A percentile compares a stretch with the other conserved stretches of the same genome.
These are phyloP conservation scores for Fraxinus ornus DNA, from an alignment of 305 asterid genomes.

Conservation along the genomic window DNA sequence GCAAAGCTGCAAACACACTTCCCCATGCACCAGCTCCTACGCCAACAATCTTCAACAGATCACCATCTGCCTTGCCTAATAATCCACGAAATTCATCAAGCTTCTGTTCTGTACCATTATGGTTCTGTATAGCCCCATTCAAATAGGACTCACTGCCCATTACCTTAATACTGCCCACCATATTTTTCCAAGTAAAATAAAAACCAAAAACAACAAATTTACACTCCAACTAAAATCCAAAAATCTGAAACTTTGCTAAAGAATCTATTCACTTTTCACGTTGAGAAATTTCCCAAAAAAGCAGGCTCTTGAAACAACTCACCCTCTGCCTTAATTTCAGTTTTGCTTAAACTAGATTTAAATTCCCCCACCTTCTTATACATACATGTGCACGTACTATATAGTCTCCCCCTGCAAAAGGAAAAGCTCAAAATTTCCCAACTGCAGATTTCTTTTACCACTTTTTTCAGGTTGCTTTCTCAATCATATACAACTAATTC, in stretches of 20 bases:
- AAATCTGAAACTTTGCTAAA: background rate
- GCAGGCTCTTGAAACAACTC: background rate
- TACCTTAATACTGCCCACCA: slow-evolving; percentile 64
- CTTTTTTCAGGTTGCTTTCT: slow-evolving; percentile 11
- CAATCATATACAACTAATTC: slow-evolving; percentile 27
- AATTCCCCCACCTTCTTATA: background rate
- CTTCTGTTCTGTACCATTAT: slow-evolving; percentile 48
- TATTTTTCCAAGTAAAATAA: slow-evolving; percentile 33
- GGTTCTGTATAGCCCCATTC: slow-evolving; percentile 41
- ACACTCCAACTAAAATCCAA: background rate
- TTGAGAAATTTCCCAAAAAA: background rate
- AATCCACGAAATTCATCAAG: slow-evolving; percentile 50
- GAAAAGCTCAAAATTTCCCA: slow-evolving; percentile 18
- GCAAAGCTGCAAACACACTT: slow-evolving; percentile 62
- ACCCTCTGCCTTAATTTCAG: background rate
- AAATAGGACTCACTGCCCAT: slow-evolving; percentile 27
- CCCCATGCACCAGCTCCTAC: slow-evolving; percentile 88
- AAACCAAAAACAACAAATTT: slow-evolving; percentile 24
- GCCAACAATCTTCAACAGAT: slow-evolving; percentile 59
- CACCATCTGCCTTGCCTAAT: slow-evolving; percentile 53
- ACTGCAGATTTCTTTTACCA: slow-evolving; percentile 11
- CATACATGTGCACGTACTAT: background rate
- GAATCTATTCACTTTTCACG: background rate
- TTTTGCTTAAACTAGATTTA: background rate
- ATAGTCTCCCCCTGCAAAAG: slow-evolving; percentile 2